Base-by-base conservation (phyloP, 495 filamentous ascomycete species). In the Lindgomyces ingoldianus region DNA sequence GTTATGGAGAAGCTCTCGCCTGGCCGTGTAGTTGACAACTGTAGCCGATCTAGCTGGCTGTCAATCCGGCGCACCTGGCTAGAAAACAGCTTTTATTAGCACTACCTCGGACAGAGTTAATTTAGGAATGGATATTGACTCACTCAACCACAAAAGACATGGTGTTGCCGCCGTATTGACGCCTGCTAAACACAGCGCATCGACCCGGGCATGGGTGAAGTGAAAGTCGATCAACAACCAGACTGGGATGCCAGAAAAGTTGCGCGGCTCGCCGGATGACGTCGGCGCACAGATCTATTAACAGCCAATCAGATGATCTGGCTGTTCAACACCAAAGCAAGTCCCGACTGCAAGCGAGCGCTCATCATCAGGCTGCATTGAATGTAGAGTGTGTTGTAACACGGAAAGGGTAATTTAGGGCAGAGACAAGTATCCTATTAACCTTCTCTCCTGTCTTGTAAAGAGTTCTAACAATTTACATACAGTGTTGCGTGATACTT, bases 41-140 rank as follows among this genome's bases (percentile, higher is more conserved):
- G 83, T 51, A 96, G 78, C 44, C 84, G 85, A 70, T 96, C 92
- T 57, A 98, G 82, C 67, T 90, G 88, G 42, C 81, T 78, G 74
- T 97, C 92, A 56, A 97, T 78, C 39, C 81, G 84, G 58, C 85
- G 85, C 46, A 96, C 81, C 74, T 92, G 91, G 75, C 93, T 96
- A 70, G 70, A 18, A 24, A 6, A 45, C n/a, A n/a, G n/a, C n/a
- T n/a, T n/a, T n/a, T n/a, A n/a, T n/a, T n/a, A n/a, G n/a, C n/a
- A n/a, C n/a, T n/a, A n/a, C n/a, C n/a, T n/a, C n/a, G n/a, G n/a
- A n/a, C 41, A n/a, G 4, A 22, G 18, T 27, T 29, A n/a, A 21
- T 30, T 3, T 9, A 19, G 24, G 10, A 21, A 69, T 11, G n/a
- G 39, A 29, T 19, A 0, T 14, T 6, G 6, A 69, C 70, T 70